phyloP scores from a whole-genome alignment of 768 basidiomycete species.

The Hysterangium stoloniferum region DNA sequence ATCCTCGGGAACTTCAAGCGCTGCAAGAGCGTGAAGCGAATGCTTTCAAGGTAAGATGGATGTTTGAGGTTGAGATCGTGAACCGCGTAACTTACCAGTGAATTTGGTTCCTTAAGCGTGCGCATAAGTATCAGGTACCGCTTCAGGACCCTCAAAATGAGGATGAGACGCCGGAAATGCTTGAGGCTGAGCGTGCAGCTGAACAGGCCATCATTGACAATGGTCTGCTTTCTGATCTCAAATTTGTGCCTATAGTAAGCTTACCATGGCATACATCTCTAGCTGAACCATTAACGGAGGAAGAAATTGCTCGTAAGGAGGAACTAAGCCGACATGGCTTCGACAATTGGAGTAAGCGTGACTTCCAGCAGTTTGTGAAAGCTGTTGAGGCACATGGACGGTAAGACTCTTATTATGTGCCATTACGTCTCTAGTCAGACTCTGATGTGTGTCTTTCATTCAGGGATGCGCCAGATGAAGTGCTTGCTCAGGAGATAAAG shows the following conservation, averaged over 20 bases:
- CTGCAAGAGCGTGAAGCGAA: too few relatives aligned
- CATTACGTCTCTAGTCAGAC: not conserved
- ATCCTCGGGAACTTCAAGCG: conserved; percentile 68
- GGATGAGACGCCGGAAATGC: conserved; percentile 74
- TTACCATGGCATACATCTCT: not conserved
- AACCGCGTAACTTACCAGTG: too few relatives aligned
- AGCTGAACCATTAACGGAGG: conserved; percentile 90
- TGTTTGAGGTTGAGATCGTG: too few relatives aligned
- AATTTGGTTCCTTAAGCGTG: too few relatives aligned
- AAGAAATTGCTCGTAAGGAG: conserved; percentile 78
- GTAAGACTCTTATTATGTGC: conserved; percentile 31
- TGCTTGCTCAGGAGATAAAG: conserved; percentile 76
- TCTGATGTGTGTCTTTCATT: not conserved
- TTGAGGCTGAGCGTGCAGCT: conserved; percentile 70
- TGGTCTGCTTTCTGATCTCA: conserved; percentile 37
- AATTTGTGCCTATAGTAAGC: not conserved
- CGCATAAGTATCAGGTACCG: conserved; percentile 17
- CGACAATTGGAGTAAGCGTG: conserved; percentile 84
- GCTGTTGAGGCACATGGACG: conserved; percentile 78
- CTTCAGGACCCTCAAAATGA: conserved; percentile 57
- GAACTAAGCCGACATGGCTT: conserved; percentile 71
- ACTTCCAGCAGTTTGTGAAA: conserved; percentile 87
- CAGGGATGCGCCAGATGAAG: conserved; percentile 59
- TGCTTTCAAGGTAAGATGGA: too few relatives aligned
- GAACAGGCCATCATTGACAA: conserved; percentile 87